Evolutionary conservation across 352 stramenopile species (phyloP).

Genomic region (Globisporangium heterothallicum): DNA sequence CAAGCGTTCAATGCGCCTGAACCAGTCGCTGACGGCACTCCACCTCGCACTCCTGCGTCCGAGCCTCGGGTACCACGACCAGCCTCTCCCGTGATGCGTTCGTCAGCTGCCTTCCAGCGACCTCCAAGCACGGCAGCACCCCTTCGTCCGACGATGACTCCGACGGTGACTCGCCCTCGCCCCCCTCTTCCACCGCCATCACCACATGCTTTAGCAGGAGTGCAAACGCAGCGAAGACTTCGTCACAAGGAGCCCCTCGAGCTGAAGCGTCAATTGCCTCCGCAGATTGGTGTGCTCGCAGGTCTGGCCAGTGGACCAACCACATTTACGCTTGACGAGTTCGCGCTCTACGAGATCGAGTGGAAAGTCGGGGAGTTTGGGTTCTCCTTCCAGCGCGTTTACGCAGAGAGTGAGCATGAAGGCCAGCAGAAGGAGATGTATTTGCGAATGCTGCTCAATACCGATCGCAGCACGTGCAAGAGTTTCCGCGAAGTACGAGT

Average conservation of each 20-base stretch:
- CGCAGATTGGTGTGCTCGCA: conserved; percentile 54
- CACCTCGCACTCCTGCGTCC: neutral
- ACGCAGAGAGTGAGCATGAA: conserved; percentile 41
- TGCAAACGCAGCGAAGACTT: conserved; percentile 27
- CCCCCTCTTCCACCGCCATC: conserved; percentile 11
- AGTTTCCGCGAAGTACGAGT: conserved; percentile 58
- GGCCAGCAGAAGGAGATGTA: conserved; percentile 42
- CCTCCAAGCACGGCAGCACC: conserved; percentile 12
- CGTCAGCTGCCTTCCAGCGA: conserved; percentile 4
- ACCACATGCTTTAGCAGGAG: conserved; percentile 13
- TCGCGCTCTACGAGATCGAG: conserved; percentile 52
- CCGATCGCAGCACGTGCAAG: conserved; percentile 57
- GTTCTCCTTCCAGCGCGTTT: conserved; percentile 69
- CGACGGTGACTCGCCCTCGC: neutral
- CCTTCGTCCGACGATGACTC: conserved; percentile 19
- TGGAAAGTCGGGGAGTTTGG: conserved; percentile 66
- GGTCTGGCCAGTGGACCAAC: conserved; percentile 51
- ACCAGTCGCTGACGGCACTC: neutral
- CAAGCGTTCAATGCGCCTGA: conserved; percentile 8
- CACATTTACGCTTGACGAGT: conserved; percentile 49
- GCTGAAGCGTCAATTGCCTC: conserved; percentile 50
- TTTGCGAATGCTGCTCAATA: conserved; percentile 72
- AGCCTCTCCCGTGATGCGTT: neutral
- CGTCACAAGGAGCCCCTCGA: conserved; percentile 38
- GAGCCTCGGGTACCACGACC: neutral